Conservation (phyloP, 2,329 filamentous ascomycete species). For the Colletotrichum sp. region DNA sequence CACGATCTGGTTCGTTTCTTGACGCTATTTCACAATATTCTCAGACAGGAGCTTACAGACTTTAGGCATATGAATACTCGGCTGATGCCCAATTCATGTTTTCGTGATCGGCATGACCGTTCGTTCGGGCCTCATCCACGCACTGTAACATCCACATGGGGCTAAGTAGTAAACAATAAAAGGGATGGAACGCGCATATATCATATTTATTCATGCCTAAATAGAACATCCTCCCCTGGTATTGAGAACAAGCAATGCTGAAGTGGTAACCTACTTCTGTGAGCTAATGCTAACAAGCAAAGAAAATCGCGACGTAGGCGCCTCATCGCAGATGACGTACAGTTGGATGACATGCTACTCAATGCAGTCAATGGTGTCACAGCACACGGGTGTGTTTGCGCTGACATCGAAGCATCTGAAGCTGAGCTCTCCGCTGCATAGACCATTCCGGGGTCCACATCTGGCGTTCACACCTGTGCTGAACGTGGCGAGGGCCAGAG, state of each 20-base stretch:
- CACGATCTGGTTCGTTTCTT: slow-evolving; percentile 28
- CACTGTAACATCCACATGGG: background rate
- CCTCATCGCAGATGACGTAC: background rate
- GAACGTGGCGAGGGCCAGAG: background rate
- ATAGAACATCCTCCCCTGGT: background rate
- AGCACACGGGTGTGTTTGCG: background rate
- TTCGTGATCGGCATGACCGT: background rate
- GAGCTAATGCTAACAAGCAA: background rate
- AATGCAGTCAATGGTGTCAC: background rate
- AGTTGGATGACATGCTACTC: background rate
- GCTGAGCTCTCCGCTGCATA: background rate
- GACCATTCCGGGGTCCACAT: background rate
- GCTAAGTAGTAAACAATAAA: background rate
- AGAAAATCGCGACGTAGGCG: background rate
- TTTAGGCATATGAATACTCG: background rate
- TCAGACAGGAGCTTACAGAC: background rate
- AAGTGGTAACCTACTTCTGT: background rate
- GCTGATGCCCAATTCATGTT: background rate
- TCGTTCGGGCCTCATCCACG: background rate
- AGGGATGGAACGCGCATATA: background rate
- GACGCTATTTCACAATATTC: background rate
- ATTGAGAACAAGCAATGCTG: background rate
- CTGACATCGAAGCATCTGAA: background rate
- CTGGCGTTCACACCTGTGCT: background rate
- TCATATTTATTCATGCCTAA: background rate